A percentile compares a stretch with the other conserved stretches of the same genome.
Conservation (phyloP, 805 yeast genomes). For the Kodamaea kaohsiungensis region DNA sequence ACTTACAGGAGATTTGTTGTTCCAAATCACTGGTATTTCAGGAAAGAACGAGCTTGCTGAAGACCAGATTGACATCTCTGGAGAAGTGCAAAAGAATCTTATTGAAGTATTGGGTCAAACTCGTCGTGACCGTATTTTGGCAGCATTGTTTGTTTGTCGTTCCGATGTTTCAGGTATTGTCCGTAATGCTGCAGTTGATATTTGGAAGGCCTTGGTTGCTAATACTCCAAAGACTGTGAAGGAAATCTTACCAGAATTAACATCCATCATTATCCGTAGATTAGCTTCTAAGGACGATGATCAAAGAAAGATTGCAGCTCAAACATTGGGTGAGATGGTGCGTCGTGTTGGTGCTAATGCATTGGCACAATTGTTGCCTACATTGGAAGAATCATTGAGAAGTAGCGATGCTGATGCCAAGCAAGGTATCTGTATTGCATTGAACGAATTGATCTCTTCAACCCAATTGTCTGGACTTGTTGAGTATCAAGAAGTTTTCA, state of each 20-base stretch:
- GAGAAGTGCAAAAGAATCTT: conserved; percentile 61
- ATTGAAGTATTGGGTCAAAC: conserved; percentile 81
- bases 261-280: conserved; percentile 74
- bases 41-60: conserved; percentile 71
- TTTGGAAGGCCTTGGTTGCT: conserved; percentile 95
- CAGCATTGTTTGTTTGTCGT: conserved; percentile 90
- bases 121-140: conserved; percentile 82
- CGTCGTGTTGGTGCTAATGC: conserved; percentile 92
- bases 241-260: conserved; percentile 84
- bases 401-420: conserved; percentile 71
- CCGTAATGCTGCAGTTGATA: conserved; percentile 85
- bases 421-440: conserved; percentile 96
- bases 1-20: conserved; percentile 89
- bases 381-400: conserved; percentile 64
- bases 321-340: conserved; percentile 90
- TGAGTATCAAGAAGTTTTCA: conserved; percentile 67
- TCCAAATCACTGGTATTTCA: conserved; percentile 89
- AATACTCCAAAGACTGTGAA: conserved; percentile 94
- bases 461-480: conserved; percentile 60
- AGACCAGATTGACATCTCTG: conserved; percentile 47
- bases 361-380: conserved; percentile 79
- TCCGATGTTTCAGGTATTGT: conserved; percentile 88
- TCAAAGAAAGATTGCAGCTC: conserved; percentile 87
- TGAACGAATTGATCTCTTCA: conserved; percentile 80
- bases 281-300: conserved; percentile 79